These are phyloP conservation scores for Oidiodendron maius DNA, from an alignment of 495 filamentous ascomycete species.

Conservation along the genomic window DNA sequence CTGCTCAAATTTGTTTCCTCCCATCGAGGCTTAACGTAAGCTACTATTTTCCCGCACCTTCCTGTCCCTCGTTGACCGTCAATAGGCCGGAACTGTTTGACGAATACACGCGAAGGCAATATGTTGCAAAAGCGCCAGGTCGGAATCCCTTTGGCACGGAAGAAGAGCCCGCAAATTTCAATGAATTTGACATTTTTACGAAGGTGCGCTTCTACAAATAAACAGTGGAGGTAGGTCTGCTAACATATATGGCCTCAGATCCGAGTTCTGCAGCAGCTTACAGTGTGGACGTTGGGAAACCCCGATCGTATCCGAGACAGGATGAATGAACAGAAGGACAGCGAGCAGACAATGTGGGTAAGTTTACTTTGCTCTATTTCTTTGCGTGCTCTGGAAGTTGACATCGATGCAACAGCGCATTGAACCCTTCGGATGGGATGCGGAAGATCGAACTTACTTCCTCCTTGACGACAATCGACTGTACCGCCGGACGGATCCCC, in stretches of 20 bases:
- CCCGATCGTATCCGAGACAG: constrained; percentile 79
- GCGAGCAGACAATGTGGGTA: constrained; percentile 81
- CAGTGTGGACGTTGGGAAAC: constrained; percentile 83
- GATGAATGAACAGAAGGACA: constrained; percentile 76
- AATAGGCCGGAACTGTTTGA: constrained; percentile 81
- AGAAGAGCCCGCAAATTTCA: constrained; percentile 65
- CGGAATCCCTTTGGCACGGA: constrained; percentile 83
- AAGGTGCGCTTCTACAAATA: constrained; percentile 42
- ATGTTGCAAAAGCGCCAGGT: constrained; percentile 70
- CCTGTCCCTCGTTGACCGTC: constrained; percentile 7
- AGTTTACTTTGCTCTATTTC: constrained; percentile 21
- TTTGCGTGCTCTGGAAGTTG: constrained; percentile 17
- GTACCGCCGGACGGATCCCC: constrained; percentile 72
- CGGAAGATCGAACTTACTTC: constrained; percentile 76
- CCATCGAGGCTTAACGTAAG: constrained; percentile 85
- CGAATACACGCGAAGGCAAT: constrained; percentile 89
- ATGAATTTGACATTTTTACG: constrained; percentile 74
- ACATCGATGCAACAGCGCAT: constrained; percentile 58
- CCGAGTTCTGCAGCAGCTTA: constrained; percentile 82
- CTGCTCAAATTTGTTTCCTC: constrained; percentile 92
- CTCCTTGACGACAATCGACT: constrained; percentile 91
- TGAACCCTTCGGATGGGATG: constrained; percentile 85
- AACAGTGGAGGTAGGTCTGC: background rate
- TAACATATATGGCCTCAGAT: constrained; percentile 40
- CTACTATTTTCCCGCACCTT: constrained; percentile 11